Base-by-base conservation (phyloP, 2,329 filamentous ascomycete species). In the Botrytis elliptica region DNA sequence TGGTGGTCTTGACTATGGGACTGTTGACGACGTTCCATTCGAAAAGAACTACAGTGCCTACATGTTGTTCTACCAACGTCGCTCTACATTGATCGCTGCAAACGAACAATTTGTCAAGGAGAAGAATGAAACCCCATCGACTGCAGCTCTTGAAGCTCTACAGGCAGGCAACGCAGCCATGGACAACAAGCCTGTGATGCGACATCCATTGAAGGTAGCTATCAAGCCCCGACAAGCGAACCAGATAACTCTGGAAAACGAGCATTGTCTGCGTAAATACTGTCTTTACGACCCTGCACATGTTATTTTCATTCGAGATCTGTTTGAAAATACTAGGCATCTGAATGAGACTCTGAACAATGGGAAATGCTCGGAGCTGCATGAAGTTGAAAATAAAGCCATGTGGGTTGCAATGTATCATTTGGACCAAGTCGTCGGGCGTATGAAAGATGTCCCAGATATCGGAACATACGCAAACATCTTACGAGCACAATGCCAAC, bases 31-130 rank as follows among this genome's bases (percentile, higher is more conserved):
- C 78, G 81, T 85, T 29, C 77, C 85, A 0, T 89, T 87, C 76
- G 88, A 91, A 78, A 95, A 95, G 82, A 88, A 88, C 7, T 91
- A 91, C 85, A 98, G 94, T 81, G 96, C 95, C 20, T 99, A 99
- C 82, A 98, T 99, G 93, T 87, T 99, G 14, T 98, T 99, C 82
- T 99, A 99, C 81, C 93, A 98, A 81, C 90, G 96, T 67, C 88
- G 90, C 5, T 91, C 91, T 0, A 88, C 89, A 7, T 85, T 95
- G 73, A 84, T 85, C 29, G 82, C 82, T 25, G 87, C 88, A 74
- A 86, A 88, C 77, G 82, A 86, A 42, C 78, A 82, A 2, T 83
- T 89, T 77, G 36, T 8, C 18, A 40, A 46, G n/a, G 38, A 55
- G 33, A 49, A 68, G 33, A 69, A 42, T 25, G 49, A 18, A 25